A percentile compares a stretch with the other conserved stretches of the same genome.
These are phyloP conservation scores for Saccharomycopsis capsularis DNA, from an alignment of 805 yeast genomes.

Conservation along the genomic window DNA sequence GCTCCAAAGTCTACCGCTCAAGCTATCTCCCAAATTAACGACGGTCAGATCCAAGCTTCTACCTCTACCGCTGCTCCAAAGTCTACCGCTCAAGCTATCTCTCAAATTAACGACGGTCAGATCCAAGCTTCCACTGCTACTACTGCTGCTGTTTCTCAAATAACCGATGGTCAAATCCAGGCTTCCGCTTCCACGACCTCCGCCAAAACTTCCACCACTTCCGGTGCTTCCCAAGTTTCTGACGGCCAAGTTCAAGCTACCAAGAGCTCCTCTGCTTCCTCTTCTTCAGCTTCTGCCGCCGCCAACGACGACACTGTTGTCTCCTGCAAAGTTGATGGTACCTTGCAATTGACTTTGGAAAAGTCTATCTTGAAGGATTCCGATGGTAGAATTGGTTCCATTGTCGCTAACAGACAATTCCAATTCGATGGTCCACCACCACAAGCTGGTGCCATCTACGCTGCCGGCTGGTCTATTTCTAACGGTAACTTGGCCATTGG, in stretches of 20 bases:
- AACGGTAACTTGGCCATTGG: slow-evolving; percentile 62
- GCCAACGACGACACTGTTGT: slow-evolving; percentile 25
- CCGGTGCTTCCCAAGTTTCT: slow-evolving; percentile 30
- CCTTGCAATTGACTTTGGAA: slow-evolving; percentile 51
- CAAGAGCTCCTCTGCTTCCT: slow-evolving; percentile 26
- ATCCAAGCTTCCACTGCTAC: slow-evolving; percentile 33
- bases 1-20: slow-evolving; percentile 30
- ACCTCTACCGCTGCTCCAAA: slow-evolving; percentile 28
- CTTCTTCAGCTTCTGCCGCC: slow-evolving; percentile 24
- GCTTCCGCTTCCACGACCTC: slow-evolving; percentile 32
- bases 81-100: slow-evolving; percentile 29
- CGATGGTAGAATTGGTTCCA: slow-evolving; percentile 64
- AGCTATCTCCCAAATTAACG: slow-evolving; percentile 38
- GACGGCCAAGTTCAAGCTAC: slow-evolving; percentile 38
- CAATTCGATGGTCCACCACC: slow-evolving; percentile 86
- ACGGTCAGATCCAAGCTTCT: slow-evolving; percentile 41
- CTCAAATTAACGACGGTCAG: slow-evolving; percentile 36
- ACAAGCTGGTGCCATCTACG: slow-evolving; percentile 68
- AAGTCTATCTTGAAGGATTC: slow-evolving; percentile 48
- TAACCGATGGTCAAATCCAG: slow-evolving; percentile 41
- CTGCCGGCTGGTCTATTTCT: slow-evolving; percentile 58
- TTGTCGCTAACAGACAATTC: slow-evolving; percentile 79
- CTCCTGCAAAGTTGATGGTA: slow-evolving; percentile 41
- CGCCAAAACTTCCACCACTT: slow-evolving; percentile 27
- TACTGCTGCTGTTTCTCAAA: slow-evolving; percentile 36